Evolutionary conservation across 805 yeast species (phyloP), one percentile per base, ranked within the genome.

Genomic region (Lachancea dasiensis): DNA sequence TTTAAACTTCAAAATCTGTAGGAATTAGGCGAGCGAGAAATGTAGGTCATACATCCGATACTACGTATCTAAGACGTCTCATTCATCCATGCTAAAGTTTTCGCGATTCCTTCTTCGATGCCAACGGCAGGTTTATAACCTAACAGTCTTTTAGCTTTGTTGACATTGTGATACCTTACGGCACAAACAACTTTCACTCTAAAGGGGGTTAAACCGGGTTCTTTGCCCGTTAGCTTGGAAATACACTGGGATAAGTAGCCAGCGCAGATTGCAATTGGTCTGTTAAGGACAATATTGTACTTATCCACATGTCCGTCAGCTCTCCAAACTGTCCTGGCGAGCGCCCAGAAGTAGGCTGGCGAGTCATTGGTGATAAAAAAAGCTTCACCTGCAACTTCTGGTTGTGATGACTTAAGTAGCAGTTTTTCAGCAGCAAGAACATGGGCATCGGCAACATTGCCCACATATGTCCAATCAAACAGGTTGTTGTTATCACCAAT

Each of bases 381-480:
- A 2, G 81, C 74, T 59, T 90, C 86, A 38, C 98, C 98, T 4
- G 86, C 81, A 17, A 90, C 78, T 19, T 53, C 46, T 1, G 51
- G 40, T 7, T 72, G 65, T 11, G 65, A 49, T 5, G 49, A 49
- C 5, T 73, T 65, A 40, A 75, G 67, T 34, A 86, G 60, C 14
- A 89, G 60, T 59, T 79, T 79, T 52, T 82, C 67, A 5, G 96
- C 95, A 1, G 97, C 98, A 35, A 92, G 67, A 7, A 90, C 90
- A 59, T 92, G 99, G 7, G 97, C 81, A 61, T 87, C 94, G 0
- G 98, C 97, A 27, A 94, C 97, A 62, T 92, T 92, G 9, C 97
- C 97, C n/a, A 82, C 97, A 56, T 87, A 92, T 0, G 97, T 86
- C 85, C 95, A 89, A 60, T 92, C 99, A 53, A 90, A 92, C 39